Conservation (phyloP, 2,329 filamentous ascomycete genomes). For the Fusarium musae region DNA sequence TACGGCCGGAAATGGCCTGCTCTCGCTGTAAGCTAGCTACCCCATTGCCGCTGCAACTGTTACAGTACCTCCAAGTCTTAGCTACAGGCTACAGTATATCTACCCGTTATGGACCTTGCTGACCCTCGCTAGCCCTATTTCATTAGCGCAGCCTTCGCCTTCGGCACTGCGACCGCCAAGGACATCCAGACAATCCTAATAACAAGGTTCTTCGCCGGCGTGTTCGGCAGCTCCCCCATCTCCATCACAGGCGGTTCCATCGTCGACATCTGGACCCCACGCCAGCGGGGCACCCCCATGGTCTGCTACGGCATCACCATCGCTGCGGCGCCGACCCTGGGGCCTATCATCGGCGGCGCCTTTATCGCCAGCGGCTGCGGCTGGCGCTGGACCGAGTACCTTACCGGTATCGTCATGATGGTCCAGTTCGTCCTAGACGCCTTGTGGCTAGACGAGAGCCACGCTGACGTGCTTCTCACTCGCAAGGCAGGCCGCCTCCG, state of each 20-base stretch:
- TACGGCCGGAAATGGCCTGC: constrained; percentile 62
- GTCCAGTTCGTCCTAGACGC: background rate
- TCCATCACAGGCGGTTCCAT: background rate
- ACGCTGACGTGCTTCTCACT: background rate
- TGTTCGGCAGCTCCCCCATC: constrained; percentile 2
- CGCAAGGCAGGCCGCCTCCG: background rate
- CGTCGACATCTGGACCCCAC: background rate
- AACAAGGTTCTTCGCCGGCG: background rate
- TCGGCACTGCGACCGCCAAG: constrained; percentile 3
- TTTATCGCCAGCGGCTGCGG: background rate
- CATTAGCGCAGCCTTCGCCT: background rate
- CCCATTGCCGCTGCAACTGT: background rate
- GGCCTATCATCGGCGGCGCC: background rate
- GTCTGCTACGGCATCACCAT: constrained; percentile 4
- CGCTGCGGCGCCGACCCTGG: background rate
- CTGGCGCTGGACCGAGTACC: background rate
- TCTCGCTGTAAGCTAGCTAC: background rate
- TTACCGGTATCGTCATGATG: background rate
- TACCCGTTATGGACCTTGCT: background rate
- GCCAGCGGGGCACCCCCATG: background rate
- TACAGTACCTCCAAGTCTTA: no score
- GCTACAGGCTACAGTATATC: no score
- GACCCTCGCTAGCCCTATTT: background rate
- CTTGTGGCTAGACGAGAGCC: background rate
- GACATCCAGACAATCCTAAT: constrained; percentile 1